phyloP scores from a whole-genome alignment of 2,329 filamentous ascomycete genomes.

The Podosphaera aphanis region DNA sequence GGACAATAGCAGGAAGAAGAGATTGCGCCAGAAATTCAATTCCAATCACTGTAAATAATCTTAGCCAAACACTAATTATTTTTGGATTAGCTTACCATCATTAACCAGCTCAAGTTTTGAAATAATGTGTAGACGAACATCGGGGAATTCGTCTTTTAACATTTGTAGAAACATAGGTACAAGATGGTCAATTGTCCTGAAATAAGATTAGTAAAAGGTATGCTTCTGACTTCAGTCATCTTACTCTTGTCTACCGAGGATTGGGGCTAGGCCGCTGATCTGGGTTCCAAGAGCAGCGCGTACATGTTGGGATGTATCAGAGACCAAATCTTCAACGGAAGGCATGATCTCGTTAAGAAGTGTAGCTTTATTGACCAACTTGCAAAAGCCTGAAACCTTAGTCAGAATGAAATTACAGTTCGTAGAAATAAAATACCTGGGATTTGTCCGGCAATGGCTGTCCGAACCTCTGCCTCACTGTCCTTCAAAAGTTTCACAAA shows the following conservation, averaged over 20 bases:
- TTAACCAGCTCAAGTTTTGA: slow-evolving; percentile 98
- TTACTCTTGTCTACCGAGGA: slow-evolving; percentile 92
- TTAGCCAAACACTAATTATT: not conserved
- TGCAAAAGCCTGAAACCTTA: slow-evolving; percentile 51
- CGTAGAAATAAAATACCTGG: slow-evolving; percentile 30
- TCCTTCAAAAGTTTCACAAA: slow-evolving; percentile 97
- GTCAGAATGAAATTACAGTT: slow-evolving; percentile 4
- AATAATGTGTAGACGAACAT: slow-evolving; percentile 95
- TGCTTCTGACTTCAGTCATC: not conserved
- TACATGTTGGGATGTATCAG: slow-evolving; percentile 89
- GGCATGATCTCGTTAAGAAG: slow-evolving; percentile 93
- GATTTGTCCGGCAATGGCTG: slow-evolving; percentile 90
- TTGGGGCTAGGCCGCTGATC: slow-evolving; percentile 87
- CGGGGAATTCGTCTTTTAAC: slow-evolving; percentile 97
- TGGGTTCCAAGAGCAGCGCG: slow-evolving; percentile 86
- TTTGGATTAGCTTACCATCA: slow-evolving; percentile 36
- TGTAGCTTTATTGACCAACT: slow-evolving; percentile 62
- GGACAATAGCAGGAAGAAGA: slow-evolving; percentile 86
- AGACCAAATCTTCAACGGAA: slow-evolving; percentile 85
- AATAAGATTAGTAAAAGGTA: slow-evolving; percentile 7
- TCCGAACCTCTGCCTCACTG: slow-evolving; percentile 90
- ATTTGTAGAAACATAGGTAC: slow-evolving; percentile 98
- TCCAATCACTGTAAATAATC: slow-evolving; percentile 48
- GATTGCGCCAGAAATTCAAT: slow-evolving; percentile 94
- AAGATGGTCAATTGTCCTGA: slow-evolving; percentile 79